Evolutionary conservation across 2,329 filamentous ascomycete species (phyloP), one percentile per base, ranked within the genome.

Genomic region (Chaetomiaceae sp.): DNA sequence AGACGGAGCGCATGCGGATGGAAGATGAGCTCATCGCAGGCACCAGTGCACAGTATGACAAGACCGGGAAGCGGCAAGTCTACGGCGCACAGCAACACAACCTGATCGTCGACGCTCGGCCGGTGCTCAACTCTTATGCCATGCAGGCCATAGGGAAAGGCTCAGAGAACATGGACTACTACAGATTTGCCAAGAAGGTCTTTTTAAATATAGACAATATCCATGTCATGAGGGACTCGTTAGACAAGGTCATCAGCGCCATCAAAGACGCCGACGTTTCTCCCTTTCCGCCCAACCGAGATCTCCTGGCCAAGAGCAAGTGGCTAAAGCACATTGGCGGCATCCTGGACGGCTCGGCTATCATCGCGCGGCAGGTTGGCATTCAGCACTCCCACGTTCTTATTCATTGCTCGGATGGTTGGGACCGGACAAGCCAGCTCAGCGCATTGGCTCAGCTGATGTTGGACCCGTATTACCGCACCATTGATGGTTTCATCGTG

Each of bases 181-280:
- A 99, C 73, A 89, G 87, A 57, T 92, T 91, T 64, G 90, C 90
- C 14, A 86, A 86, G 54, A 96, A 96, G 70, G 86, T 87, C 27
- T 99, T 95, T 66, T 79, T 99, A 51, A 94, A 89, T 58, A 99
- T 99, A 64, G 92, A 95, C 68, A 99, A 99, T 67, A 97, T 99
- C 55, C 94, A 99, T 66, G 90, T 96, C 57, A 99, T 99, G 94
- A 82, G 94, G 53, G 87, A 87, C 57, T 97, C 92, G 1, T 76
- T 99, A 30, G 85, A 87, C 62, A 92, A 86, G 61, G 87, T 99
- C 18, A 78, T 96, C 48, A 91, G 95, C 58, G 87, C 90, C 3
- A 75, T 99, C 64, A 96, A 95, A 66, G 92, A 97, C 62, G 89
- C 90, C 2, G 94, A 99, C 67, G 79, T 96, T 25, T 88, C 89